Evolutionary conservation across 2,329 filamentous ascomycete genomes (phyloP), one percentile per base, ranked within the genome.

Genomic region (Pseudocercospora pini-densiflorae): DNA sequence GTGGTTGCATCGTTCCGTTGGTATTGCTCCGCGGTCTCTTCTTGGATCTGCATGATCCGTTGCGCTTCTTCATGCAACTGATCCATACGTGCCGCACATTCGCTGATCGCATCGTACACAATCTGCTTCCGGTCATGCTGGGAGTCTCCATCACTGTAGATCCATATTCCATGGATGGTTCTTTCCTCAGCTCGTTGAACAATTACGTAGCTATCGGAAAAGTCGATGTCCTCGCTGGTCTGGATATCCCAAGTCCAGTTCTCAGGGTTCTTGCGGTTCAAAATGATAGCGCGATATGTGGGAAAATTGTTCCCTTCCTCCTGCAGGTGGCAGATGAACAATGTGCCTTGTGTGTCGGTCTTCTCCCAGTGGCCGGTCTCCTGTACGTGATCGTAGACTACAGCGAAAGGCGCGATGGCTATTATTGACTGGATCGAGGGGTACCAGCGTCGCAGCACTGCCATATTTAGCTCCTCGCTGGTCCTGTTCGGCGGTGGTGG

Each of bases 391-490:
- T 86, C 87, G 83, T 97, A 98, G 71, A 97, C 86, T 40, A 95
- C 92, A 27, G 92, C 91, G 74, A 94, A 97, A 33, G 92, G 90
- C 5, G 93, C 93, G 71, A 95, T 90, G 69, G 91, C 90, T 70
- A 93, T 84, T 76, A 97, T 93, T 61, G 85, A 82, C 65, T 84
- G 83, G 70, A 97, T 88, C 65, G 87, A 86, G 33, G 93, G 91
- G 65, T 92, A 87, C 81, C 97, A 92, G 71, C 93, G 91, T 66
- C 87, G 89, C 40, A 98, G 85, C 45, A 97, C 94, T 58, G 88
- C 85, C 71, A 97, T 85, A 82, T 98, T 98, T 75, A 98, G 89
- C 72, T 96, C 90, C 63, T 90, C 91, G 79, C 94, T 95, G 69
- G 90, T 90, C 70, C 92, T 89, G 40, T 81, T 78, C 62, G 83